Conservation (phyloP, 257 asterid species). For the Jaltomata sinuosa region DNA sequence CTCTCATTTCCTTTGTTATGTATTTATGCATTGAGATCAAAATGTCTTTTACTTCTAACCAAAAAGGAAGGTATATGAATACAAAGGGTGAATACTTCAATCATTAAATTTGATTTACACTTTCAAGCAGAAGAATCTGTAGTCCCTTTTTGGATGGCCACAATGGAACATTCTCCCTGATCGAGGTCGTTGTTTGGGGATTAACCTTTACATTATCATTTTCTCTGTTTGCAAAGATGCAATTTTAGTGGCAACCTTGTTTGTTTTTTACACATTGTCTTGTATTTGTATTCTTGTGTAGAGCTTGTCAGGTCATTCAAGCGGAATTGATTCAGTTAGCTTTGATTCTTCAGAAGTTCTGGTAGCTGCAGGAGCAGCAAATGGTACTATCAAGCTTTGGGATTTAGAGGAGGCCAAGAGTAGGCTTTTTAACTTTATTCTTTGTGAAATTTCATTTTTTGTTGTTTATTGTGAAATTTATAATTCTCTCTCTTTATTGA, state of each 20-base stretch:
- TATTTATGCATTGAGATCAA: background rate
- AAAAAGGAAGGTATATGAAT: background rate
- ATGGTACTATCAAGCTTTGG: conserved; percentile 98
- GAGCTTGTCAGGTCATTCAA: conserved; percentile 98
- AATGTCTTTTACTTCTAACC: background rate
- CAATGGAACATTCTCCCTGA: background rate
- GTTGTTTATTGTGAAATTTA: background rate
- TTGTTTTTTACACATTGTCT: background rate
- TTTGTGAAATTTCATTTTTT: background rate
- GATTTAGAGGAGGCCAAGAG: conserved; percentile 99
- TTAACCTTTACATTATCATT: background rate
- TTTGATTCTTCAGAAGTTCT: conserved; percentile 93
- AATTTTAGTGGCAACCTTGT: background rate
- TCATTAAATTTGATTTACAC: background rate
- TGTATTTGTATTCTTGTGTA: conserved; percentile 33
- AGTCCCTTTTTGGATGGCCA: background rate
- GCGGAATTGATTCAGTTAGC: conserved; percentile 97
- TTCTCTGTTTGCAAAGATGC: background rate
- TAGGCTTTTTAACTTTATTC: conserved; percentile 23
- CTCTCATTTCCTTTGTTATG: background rate
- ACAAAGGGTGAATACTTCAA: background rate
- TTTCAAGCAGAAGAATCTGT: background rate
- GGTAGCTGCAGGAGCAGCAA: conserved; percentile 99
- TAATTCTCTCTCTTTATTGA: conserved; percentile 2
- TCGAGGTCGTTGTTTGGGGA: background rate